Base-by-base conservation (phyloP, 225 moss, liverwort and hornwort species). In the Asterella californica region DNA sequence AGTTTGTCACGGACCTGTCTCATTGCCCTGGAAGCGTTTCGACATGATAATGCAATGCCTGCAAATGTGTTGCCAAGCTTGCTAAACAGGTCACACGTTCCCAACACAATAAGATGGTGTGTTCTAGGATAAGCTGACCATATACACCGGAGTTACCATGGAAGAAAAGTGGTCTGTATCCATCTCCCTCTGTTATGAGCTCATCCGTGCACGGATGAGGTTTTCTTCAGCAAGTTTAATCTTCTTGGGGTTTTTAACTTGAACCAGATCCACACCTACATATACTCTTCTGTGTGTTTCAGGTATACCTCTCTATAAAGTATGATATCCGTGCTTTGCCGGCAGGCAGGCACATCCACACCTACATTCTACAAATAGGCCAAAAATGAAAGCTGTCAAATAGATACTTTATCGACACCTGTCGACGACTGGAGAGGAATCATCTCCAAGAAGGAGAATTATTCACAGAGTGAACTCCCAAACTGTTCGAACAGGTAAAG, bases 1-100 rank as follows among this genome's bases (percentile, higher is more conserved):
- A 70, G 45, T 70, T 45, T 70, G 70, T 70, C 70, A 46, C 25
- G 45, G 33, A 32, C 45, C 70, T 45, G 45, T 70, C 70, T 25
- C 42, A 38, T 70, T 42, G 1, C 18, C 12, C 34, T 34, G 17
- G 33, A n/a, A n/a, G n/a, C n/a, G n/a, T 67, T 27, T 17, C 67
- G 67, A 15, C 36, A 12, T 36, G 37, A 22, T 27, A 34, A 30
- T 21, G 18, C 18, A 1, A 57, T 57, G 5, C n/a, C n/a, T 22
- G 18, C 57, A 57, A 18, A 21, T 57, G 17, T 24, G 18, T 57
- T 22, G 10, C 18, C 15, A 24, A 18, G 0, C 24, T 57, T 19
- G 24, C 10, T 21, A 4, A 57, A 24, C 57, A 57, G 6, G 2
- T 4, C n/a, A n/a, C n/a, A n/a, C n/a, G n/a, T n/a, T n/a, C n/a